Evolutionary conservation across 176 grass and related monocot species (phyloP), one percentile per base, ranked within the genome.

Genomic region (Cocos nucifera): DNA sequence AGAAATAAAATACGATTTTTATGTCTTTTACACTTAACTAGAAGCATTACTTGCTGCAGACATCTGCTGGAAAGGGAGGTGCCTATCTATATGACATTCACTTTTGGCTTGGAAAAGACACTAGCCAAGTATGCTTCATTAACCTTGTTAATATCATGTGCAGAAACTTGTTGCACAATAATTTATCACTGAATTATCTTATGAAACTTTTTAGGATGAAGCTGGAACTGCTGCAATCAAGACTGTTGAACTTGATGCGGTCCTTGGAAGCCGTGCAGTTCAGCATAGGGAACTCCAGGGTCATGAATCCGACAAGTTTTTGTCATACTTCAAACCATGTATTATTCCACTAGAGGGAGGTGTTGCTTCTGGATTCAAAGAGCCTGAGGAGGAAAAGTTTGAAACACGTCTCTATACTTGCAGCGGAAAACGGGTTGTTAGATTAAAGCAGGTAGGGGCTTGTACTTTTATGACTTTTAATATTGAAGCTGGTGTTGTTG

Each of bases 71-170:
- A 57, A 95, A 80, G 65, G 70, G 85, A 20, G 85, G 85, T 35
- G 78, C 89, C 50, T 86, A 83, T 62, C 62, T 58, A 49, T 69
- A 82, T 75, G 85, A 95, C 66, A 78, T 89, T 75, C 89, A 95
- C 57, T 95, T 85, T 54, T 95, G 89, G 89, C 82, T 95, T 21
- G 89, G 89, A 18, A 95, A 89, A 78, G 89, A 95, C 66, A 85
- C 89, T 32, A 95, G 85, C 61, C 89, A 95, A 72, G 89, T 88
- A 72, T 0, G 15, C 49, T 54, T 63, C 78, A 12, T 44, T 44
- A 44, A 44, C 14, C 35, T 44, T 44, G 35, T 44, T 44, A 14
- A 44, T 44, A 44, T 44, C 35, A 14, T 2, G 9, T 44, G 35
- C 35, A 44, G 9, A 44, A 44, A 44, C 35, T 44, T 44, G 35